phyloP scores from a whole-genome alignment of 2,329 filamentous ascomycete species.

The Colletotrichum chlorophyti region DNA sequence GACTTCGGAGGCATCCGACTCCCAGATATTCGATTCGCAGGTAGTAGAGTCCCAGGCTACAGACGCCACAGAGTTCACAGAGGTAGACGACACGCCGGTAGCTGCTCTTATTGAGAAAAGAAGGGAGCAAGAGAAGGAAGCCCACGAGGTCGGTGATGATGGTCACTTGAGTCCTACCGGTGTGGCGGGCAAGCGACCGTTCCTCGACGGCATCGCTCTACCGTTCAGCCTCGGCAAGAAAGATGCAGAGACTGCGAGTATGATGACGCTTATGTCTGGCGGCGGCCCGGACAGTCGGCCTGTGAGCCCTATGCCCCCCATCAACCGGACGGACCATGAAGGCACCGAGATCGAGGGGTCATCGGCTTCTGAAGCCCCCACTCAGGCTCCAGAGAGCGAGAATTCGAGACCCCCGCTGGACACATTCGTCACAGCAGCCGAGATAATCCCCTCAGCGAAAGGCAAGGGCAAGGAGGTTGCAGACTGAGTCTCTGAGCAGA shows the following conservation, averaged over 20 bases:
- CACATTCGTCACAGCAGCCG: slow-evolving; percentile 61
- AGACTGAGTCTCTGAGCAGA: background rate
- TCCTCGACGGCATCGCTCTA: slow-evolving; percentile 72
- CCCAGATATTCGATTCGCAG: slow-evolving; percentile 32
- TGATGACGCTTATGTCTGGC: slow-evolving; percentile 67
- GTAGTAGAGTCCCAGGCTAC: slow-evolving; percentile 27
- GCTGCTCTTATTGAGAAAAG: slow-evolving; percentile 50
- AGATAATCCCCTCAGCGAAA: slow-evolving; percentile 43
- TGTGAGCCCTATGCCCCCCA: slow-evolving; percentile 37
- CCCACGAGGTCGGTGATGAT: slow-evolving; percentile 37
- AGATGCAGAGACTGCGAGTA: slow-evolving; percentile 72
- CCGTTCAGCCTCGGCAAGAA: slow-evolving; percentile 71
- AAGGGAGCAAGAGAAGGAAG: slow-evolving; percentile 41
- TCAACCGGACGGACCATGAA: background rate
- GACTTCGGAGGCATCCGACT: slow-evolving; percentile 33
- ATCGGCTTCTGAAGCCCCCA: background rate
- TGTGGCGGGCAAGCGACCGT: slow-evolving; percentile 67
- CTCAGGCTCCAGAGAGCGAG: background rate
- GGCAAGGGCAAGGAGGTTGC: slow-evolving; percentile 21
- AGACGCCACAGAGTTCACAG: too few relatives aligned
- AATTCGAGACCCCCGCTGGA: slow-evolving; percentile 52
- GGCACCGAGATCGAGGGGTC: background rate
- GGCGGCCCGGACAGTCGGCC: slow-evolving; percentile 42
- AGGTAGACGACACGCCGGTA: slow-evolving; percentile 50
- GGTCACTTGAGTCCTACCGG: slow-evolving; percentile 56